Conservation (phyloP, 2,329 filamentous ascomycete genomes). For the Penicillium sp. region DNA sequence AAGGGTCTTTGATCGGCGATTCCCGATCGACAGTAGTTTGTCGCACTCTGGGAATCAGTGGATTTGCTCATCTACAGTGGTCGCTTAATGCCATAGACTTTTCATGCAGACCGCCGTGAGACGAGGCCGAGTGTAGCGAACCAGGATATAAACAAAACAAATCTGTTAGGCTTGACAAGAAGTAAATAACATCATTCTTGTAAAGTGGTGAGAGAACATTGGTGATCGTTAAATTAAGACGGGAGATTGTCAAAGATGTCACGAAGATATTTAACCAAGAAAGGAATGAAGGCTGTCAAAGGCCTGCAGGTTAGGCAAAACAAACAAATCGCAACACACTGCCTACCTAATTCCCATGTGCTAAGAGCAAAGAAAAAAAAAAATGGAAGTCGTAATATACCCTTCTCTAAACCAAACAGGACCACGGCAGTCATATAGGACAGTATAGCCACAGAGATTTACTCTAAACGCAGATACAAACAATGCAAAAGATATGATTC, state of each 20-base stretch:
- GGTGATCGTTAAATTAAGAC: background rate
- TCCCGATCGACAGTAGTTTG: conserved; percentile 8
- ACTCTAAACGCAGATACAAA: conserved; percentile 11
- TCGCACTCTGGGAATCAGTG: background rate
- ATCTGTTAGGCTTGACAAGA: background rate
- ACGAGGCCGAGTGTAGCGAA: background rate
- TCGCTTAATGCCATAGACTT: background rate
- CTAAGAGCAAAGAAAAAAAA: conserved; percentile 1
- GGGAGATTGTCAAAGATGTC: conserved; percentile 2
- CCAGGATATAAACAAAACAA: background rate
- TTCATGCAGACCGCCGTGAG: background rate
- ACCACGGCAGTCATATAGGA: conserved; percentile 5
- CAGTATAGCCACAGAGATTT: background rate
- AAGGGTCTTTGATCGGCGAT: conserved; percentile 13
- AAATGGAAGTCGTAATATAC: conserved; percentile 5
- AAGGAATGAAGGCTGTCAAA: conserved; percentile 5
- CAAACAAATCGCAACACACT: conserved; percentile 12
- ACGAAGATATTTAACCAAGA: conserved; percentile 1
- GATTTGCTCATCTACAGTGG: background rate
- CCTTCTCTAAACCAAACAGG: conserved; percentile 11
- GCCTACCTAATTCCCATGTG: conserved; percentile 12
- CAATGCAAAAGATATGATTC: conserved; percentile 10
- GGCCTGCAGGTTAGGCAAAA: conserved; percentile 6
- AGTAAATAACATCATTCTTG: background rate
- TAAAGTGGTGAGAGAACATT: background rate